Evolutionary conservation across 164 flowering plant species (phyloP).

Genomic region (Piper betle): DNA sequence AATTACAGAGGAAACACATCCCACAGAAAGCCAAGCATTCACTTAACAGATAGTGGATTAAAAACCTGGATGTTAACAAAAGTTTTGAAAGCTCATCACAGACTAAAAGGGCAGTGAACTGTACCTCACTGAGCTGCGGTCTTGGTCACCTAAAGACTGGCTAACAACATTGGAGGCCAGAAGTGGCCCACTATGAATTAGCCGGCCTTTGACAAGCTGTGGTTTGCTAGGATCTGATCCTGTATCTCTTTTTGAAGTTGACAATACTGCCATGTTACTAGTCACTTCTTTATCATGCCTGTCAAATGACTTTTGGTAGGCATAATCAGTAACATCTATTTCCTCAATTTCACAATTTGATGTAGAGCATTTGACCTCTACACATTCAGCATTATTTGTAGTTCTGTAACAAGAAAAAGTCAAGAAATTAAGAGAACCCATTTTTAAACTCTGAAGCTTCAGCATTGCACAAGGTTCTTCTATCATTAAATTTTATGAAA

Average conservation of each 20-base stretch:
- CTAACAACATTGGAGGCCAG: constrained; percentile 39
- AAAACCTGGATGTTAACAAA: too few relatives aligned
- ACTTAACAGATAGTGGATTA: too few relatives aligned
- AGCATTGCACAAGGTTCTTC: constrained; percentile 18
- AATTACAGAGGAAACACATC: too few relatives aligned
- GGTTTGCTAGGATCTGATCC: constrained; percentile 27
- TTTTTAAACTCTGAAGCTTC: too few relatives aligned
- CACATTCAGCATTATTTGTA: constrained; percentile 9
- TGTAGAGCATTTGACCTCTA: constrained; percentile 17
- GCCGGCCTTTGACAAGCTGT: constrained; percentile 34
- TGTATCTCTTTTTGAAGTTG: constrained; percentile 30
- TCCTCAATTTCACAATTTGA: constrained; percentile 21
- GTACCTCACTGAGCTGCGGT: constrained; percentile 52
- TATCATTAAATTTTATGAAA: constrained; percentile 8
- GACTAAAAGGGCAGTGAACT: neutral
- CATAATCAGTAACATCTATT: constrained; percentile 20
- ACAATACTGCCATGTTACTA: constrained; percentile 24
- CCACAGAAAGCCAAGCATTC: too few relatives aligned
- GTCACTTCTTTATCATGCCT: constrained; percentile 29
- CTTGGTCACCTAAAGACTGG: constrained; percentile 51
- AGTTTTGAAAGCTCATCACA: too few relatives aligned
- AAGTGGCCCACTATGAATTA: constrained; percentile 82
- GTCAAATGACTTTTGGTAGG: constrained; percentile 16
- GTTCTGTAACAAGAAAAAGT: neutral
- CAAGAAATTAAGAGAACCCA: neutral